These are phyloP conservation scores for Marasmius tenuissimus DNA, from an alignment of 1,284 basidiomycete species.

Conservation along the genomic window DNA sequence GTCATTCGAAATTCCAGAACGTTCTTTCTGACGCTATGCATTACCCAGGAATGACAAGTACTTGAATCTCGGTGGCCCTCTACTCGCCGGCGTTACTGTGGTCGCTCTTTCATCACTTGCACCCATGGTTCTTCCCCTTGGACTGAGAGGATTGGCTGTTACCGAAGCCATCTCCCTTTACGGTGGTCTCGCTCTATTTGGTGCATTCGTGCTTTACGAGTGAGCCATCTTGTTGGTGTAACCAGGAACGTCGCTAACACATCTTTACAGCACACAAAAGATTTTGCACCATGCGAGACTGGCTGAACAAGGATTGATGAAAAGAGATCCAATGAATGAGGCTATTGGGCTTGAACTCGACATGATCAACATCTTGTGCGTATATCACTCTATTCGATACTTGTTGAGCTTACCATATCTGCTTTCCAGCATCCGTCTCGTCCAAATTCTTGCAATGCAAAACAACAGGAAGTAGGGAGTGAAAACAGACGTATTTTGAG, in stretches of 20 bases:
- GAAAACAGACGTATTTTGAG: constrained; percentile 27
- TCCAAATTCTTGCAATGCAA: constrained; percentile 78
- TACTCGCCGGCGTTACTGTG: constrained; percentile 84
- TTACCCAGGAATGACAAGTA: constrained; percentile 74
- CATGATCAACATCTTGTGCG: constrained; percentile 86
- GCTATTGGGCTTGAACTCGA: constrained; percentile 81
- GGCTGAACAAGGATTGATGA: constrained; percentile 67
- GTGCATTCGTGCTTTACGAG: constrained; percentile 88
- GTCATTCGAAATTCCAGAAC: background rate
- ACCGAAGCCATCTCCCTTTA: constrained; percentile 82
- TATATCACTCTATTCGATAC: constrained; percentile 13
- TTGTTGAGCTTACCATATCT: constrained; percentile 8
- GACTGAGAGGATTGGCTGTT: constrained; percentile 73
- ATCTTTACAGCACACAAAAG: constrained; percentile 65
- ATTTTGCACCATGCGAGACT: constrained; percentile 78
- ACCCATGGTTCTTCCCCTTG: constrained; percentile 84
- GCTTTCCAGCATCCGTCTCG: constrained; percentile 66
- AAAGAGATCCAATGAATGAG: constrained; percentile 78
- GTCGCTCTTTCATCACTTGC: constrained; percentile 85
- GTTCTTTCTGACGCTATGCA: constrained; percentile 1
- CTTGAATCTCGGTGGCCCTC: constrained; percentile 81
- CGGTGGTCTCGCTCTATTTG: constrained; percentile 86
- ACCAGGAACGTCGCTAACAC: constrained; percentile 4
- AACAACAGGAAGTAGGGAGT: constrained; percentile 39
- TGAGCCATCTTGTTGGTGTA: constrained; percentile 33